Base-by-base conservation (phyloP, 108 stramenopile genomes). In the Phaeodactylum tricornutum region DNA sequence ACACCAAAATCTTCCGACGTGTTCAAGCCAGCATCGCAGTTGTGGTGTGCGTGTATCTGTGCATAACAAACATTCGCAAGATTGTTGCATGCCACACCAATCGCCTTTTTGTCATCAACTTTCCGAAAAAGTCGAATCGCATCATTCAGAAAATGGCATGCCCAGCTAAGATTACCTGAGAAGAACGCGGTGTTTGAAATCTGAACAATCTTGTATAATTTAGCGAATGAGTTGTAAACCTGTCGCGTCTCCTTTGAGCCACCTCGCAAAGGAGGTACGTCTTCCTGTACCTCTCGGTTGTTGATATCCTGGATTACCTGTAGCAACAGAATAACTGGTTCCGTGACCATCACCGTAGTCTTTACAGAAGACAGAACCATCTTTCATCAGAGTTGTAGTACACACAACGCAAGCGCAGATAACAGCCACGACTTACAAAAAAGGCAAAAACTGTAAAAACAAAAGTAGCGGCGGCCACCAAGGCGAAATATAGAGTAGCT, bases 91-190 rank as follows among this genome's bases (percentile, higher is more conserved):
- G 72, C 69, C 40, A 81, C 58, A 4, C 57, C 75, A 30, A 77
- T 74, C 1, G 80, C 80, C 42, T 81, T 81, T 35, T 64, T 44
- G 59, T 81, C 67, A n/a, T 62, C 55, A n/a, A 77, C 59, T 29
- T 68, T 68, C 32, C 51, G 56, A 34, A 77, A 81, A 2, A 77
- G 55, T 0, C 40, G 49, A 15, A 81, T 64, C 16, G 80, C 59
- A 50, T 74, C 69, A 3, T 40, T 49, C n/a, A 66, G 36, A 29
- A 74, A 46, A 19, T 69, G 61, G 26, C 68, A 48, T 12, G 79
- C 79, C 43, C 37, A 29, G 8, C 34, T 25, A 24, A 75, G 40
- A 42, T 81, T 57, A 21, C 71, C 74, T 8, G 57, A 43, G 50
- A 64, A 81, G 48, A 81, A 81, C 0, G 74, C 72, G 8, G 49